Conservation (phyloP, 768 basidiomycete species). For the Xanthoconium stramineum region DNA sequence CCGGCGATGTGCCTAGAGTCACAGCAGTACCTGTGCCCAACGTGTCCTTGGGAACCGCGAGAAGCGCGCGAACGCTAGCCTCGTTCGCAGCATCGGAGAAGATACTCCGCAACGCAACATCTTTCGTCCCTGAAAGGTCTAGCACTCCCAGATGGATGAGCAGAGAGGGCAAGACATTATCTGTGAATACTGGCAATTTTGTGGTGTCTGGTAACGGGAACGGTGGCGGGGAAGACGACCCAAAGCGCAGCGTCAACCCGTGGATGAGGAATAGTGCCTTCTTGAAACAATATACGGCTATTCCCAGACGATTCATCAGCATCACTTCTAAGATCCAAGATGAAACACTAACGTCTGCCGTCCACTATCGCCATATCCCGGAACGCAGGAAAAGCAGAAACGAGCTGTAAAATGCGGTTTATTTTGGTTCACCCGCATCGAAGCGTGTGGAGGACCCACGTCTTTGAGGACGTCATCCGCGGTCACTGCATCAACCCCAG, state of each 20-base stretch:
- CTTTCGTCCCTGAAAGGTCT: constrained; percentile 49
- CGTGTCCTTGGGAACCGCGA: constrained; percentile 30
- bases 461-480: constrained; percentile 63
- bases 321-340: neutral
- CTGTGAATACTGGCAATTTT: constrained; percentile 65
- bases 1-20: constrained; percentile 13
- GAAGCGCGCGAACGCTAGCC: constrained; percentile 38
- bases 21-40: neutral
- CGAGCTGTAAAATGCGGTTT: constrained; percentile 47
- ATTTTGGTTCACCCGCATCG: constrained; percentile 1
- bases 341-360: constrained; percentile 47
- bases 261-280: constrained; percentile 84
- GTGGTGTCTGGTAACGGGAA: constrained; percentile 63
- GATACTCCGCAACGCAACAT: constrained; percentile 40
- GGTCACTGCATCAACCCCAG: constrained; percentile 31
- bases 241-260: constrained; percentile 65
- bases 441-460: constrained; percentile 38
- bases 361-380: constrained; percentile 70
- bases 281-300: constrained; percentile 87
- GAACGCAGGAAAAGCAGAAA: constrained; percentile 77
- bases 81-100: constrained; percentile 48
- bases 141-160: constrained; percentile 75
- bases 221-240: constrained; percentile 45
- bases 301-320: neutral
- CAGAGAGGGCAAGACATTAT: constrained; percentile 83